Conservation (phyloP, 176 grass and related monocot species). For the Triticum urartu region DNA sequence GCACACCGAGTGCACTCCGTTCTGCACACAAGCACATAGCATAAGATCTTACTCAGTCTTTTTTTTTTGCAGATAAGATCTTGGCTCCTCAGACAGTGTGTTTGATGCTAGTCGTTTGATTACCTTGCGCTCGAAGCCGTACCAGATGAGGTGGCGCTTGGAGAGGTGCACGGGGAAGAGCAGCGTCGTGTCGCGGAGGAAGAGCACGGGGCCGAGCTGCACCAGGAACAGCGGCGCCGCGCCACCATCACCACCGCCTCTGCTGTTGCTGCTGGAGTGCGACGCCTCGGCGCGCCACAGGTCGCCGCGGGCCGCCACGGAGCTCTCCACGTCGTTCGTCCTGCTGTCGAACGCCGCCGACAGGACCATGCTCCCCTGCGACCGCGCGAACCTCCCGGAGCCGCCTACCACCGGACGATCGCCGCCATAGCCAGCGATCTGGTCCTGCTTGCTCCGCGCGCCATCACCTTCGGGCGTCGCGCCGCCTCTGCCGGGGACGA, state of each 20-base stretch:
- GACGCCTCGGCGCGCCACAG: constrained; percentile 68
- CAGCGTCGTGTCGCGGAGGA: constrained; percentile 61
- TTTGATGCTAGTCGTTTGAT: too few relatives aligned
- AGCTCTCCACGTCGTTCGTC: constrained; percentile 64
- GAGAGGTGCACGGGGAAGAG: constrained; percentile 70
- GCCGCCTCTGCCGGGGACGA: background rate
- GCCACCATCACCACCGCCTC: background rate
- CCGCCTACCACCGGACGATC: background rate
- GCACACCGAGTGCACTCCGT: constrained; percentile 66
- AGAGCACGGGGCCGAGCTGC: constrained; percentile 63
- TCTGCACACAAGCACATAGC: constrained; percentile 17
- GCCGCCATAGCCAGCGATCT: background rate
- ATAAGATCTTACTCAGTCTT: too few relatives aligned
- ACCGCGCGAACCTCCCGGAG: constrained; percentile 31
- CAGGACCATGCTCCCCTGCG: constrained; percentile 55
- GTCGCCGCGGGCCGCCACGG: constrained; percentile 57
- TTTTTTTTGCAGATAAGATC: background rate
- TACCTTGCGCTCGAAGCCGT: constrained; percentile 73
- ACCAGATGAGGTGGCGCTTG: constrained; percentile 73
- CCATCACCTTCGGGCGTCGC: background rate
- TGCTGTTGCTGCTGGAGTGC: constrained; percentile 24
- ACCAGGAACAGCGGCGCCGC: constrained; percentile 47
- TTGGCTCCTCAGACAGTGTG: too few relatives aligned
- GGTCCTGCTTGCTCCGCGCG: background rate
- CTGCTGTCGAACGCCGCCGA: constrained; percentile 56